Conservation (phyloP, 768 basidiomycete genomes). For the Tremella mesenterica region DNA sequence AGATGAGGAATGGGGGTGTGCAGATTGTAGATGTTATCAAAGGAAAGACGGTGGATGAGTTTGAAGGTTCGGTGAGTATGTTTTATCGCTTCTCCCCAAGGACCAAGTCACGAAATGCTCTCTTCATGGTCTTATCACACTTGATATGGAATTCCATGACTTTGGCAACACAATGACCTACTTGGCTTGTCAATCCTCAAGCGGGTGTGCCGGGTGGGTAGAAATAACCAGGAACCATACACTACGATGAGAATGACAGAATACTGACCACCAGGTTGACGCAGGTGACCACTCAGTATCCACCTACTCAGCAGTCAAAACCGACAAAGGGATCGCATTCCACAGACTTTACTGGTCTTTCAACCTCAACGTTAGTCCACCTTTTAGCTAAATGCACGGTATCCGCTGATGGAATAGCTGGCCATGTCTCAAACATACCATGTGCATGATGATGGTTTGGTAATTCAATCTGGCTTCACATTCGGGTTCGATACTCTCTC, state of each 20-base stretch:
- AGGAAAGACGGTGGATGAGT: constrained; percentile 49
- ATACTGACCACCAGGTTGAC: constrained; percentile 9
- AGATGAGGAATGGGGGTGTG: constrained; percentile 53
- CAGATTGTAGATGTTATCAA: constrained; percentile 53
- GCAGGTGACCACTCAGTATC: constrained; percentile 51
- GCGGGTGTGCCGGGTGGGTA: too few relatives aligned
- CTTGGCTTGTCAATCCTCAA: too few relatives aligned
- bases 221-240: too few relatives aligned
- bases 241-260: too few relatives aligned
- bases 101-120: background rate
- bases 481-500: constrained; percentile 59
- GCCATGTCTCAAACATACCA: constrained; percentile 20
- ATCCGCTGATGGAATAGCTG: constrained; percentile 12
- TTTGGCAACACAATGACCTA: too few relatives aligned
- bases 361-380: constrained; percentile 50
- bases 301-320: constrained; percentile 55
- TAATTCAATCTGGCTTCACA: constrained; percentile 45
- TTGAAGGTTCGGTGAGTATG: constrained; percentile 52
- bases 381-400: background rate
- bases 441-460: constrained; percentile 12
- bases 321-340: constrained; percentile 52
- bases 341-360: constrained; percentile 63
- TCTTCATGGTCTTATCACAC: background rate
- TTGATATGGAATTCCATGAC: too few relatives aligned
- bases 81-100: too few relatives aligned